Conservation (phyloP, 306 rosid species). For the Arachis hypogaea region DNA sequence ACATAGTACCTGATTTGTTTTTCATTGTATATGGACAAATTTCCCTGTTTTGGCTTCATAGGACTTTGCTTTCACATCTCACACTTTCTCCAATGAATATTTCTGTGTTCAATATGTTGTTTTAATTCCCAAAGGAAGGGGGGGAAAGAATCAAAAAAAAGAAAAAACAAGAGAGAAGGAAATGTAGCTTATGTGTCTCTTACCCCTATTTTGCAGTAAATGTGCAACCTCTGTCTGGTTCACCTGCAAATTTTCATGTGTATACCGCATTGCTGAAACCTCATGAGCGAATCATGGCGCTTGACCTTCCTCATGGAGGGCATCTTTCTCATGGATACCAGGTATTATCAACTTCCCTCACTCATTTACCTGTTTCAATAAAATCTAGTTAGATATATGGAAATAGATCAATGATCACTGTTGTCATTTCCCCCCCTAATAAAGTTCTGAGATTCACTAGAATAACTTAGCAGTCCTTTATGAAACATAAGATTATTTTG, state of each 20-base stretch:
- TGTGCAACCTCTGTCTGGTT: constrained; percentile 97
- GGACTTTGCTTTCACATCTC: constrained; percentile 10
- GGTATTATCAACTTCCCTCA: constrained; percentile 47
- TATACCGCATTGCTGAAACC: constrained; percentile 97
- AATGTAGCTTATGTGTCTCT: constrained; percentile 34
- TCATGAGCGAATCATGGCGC: constrained; percentile 99
- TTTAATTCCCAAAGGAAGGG: no score
- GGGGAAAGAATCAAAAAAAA: no score
- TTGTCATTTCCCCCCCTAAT: background rate
- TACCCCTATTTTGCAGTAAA: constrained; percentile 69
- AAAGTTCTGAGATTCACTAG: background rate
- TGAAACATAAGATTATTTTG: background rate
- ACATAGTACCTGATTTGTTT: no score
- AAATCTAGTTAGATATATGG: constrained; percentile 21
- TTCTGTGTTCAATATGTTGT: background rate
- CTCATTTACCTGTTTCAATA: constrained; percentile 1
- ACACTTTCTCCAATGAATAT: constrained; percentile 16
- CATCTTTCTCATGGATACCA: constrained; percentile 99
- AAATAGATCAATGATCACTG: background rate
- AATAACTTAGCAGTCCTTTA: background rate
- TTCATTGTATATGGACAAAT: background rate
- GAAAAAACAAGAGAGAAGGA: background rate
- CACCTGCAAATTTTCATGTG: constrained; percentile 94
- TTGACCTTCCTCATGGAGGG: constrained; percentile 99
- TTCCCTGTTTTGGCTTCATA: constrained; percentile 3